Percentiles rank a stretch among this genome's conserved stretches.
phyloP scores from a whole-genome alignment of 495 filamentous ascomycete species.

The Elaphomyces granulatus region DNA sequence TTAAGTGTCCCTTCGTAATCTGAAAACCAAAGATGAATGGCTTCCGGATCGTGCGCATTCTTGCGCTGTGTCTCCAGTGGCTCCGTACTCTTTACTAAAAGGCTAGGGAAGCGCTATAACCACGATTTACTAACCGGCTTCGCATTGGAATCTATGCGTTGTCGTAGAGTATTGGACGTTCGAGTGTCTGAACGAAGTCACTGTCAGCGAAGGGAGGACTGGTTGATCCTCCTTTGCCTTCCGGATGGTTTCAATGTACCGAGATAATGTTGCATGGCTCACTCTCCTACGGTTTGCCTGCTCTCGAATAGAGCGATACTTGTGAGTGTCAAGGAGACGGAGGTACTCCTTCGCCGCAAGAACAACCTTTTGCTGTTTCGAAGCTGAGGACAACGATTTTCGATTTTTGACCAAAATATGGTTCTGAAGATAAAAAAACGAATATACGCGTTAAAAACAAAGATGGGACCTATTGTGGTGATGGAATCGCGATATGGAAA shows the following conservation, averaged over 20 bases:
- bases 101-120: not conserved
- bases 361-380: not conserved
- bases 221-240: not conserved
- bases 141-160: not conserved
- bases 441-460: too few relatives aligned
- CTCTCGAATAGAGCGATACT: not conserved
- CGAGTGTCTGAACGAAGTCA: not conserved
- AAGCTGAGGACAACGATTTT: not conserved
- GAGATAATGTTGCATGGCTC: not conserved
- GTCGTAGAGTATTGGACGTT: not conserved
- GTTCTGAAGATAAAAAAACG: too few relatives aligned
- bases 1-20: not conserved
- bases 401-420: too few relatives aligned
- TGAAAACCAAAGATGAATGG: not conserved
- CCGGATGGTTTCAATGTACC: not conserved
- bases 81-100: not conserved
- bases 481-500: too few relatives aligned
- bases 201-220: not conserved
- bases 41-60: not conserved
- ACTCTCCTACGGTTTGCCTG: not conserved
- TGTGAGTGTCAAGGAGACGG: not conserved
- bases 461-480: too few relatives aligned
- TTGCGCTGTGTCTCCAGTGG: not conserved
- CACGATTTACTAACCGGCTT: not conserved
- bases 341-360: not conserved